phyloP scores from a whole-genome alignment of 2,329 filamentous ascomycete genomes.

The Colletotrichum chrysophilum region DNA sequence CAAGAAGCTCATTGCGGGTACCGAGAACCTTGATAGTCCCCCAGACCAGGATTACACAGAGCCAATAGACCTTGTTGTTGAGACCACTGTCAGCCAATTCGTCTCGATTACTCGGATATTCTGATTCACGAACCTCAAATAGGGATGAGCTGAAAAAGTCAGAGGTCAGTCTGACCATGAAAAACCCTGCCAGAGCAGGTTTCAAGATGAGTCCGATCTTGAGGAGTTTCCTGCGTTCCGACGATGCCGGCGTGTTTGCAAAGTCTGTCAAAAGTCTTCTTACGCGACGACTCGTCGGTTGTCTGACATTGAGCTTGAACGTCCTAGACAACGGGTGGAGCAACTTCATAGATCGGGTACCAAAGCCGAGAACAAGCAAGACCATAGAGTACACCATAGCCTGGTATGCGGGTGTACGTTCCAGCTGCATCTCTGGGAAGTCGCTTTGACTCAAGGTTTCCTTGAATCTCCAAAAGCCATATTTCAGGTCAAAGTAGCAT shows the following conservation, averaged over 20 bases:
- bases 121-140: background rate
- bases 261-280: background rate
- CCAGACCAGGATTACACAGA: background rate
- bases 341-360: background rate
- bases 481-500: background rate
- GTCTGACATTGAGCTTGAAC: background rate
- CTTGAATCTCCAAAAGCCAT: background rate
- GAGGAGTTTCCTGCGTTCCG: background rate
- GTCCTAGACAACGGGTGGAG: background rate
- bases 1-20: background rate
- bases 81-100: background rate
- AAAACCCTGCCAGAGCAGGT: background rate
- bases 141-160: background rate
- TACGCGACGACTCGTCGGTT: background rate
- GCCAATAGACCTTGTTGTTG: background rate
- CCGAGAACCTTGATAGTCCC: background rate
- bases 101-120: background rate
- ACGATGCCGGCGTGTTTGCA: background rate
- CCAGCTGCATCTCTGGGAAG: background rate
- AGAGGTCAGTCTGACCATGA: background rate
- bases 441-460: background rate
- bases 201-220: background rate
- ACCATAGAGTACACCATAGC: background rate
- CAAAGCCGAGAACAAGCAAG: background rate
- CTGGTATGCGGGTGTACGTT: background rate